Evolutionary conservation across 148 eudicot genomes (phyloP), one percentile per base, ranked within the genome.

Genomic region (Pharnaceum exiguum): DNA sequence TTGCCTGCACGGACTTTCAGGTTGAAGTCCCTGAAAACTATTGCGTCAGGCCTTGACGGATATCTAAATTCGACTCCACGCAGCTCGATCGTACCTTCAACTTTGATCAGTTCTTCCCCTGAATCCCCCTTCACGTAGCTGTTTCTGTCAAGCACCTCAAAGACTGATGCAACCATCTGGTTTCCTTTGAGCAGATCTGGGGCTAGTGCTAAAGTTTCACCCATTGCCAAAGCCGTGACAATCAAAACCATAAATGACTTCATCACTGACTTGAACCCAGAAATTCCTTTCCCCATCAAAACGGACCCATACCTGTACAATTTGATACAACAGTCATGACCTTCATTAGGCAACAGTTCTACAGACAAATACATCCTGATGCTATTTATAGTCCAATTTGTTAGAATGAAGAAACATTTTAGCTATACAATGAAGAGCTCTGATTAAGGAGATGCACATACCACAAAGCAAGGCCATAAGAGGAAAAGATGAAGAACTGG

Each of bases 381-480:
- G n/a, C n/a, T n/a, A n/a, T n/a, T n/a, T n/a, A n/a, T n/a, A n/a
- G n/a, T n/a, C n/a, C n/a, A n/a, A n/a, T n/a, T n/a, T n/a, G n/a
- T n/a, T n/a, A n/a, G n/a, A n/a, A n/a, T n/a, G n/a, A n/a, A n/a
- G n/a, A n/a, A n/a, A n/a, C n/a, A n/a, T n/a, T n/a, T n/a, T n/a
- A n/a, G n/a, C n/a, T n/a, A n/a, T n/a, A n/a, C n/a, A n/a, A n/a
- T n/a, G n/a, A n/a, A n/a, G n/a, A n/a, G n/a, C n/a, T n/a, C n/a
- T n/a, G n/a, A n/a, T n/a, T n/a, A n/a, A n/a, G n/a, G n/a, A 62
- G 50, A 49, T 22, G 48, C 2, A 15, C 54, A 22, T 90, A 91
- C 98, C 98, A 93, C 65, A 93, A 71, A 57, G 95, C 96, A 44
- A 93, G 90, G 72, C 89, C 98, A 23, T 93, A 93, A 57, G 89